Base-by-base conservation (phyloP, 2,329 filamentous ascomycete genomes). In the Aureobasidium sp. region DNA sequence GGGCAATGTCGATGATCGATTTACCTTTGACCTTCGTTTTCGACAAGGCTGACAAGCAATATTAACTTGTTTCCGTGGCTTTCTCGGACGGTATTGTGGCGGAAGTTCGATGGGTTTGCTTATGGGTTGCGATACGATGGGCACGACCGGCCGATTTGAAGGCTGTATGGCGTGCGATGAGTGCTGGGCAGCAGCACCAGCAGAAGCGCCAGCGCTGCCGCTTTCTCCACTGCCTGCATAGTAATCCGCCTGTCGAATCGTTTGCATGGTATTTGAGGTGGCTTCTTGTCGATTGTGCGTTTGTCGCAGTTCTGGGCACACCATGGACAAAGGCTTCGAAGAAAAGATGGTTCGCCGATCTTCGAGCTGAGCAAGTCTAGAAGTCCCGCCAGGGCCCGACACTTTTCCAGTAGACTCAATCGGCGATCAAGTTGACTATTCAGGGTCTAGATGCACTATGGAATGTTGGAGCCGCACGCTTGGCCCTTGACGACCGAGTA, bases 41-140 rank as follows among this genome's bases (percentile, higher is more conserved):
- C 60, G 50, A 64, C 60, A 64, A 11, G 60, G 40, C 42, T 64
- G 60, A 47, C 60, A 64, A 18, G 60, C 60, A 33, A 64, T 29
- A 27, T 54, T 64, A 29, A 64, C 60, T 31, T 64, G 60, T 64
- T 64, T 64, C 29, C 60, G 60, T 47, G 60, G 60, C 50, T 64
- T 64, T 18, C 60, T 20, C 7, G 60, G 60, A 13, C 60, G 60
- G 31, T 64, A 55, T 55, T 64, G 60, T 54, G 60, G 60, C 29
- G 60, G 60, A 25, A 64, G 20, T 25, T 64, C 50, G 31, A 64
- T 42, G 40, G 60, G 60, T 43, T 55, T 64, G 50, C 60, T 64
- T 29, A 64, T 18, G 15, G 60, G 60, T 36, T 64, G 60, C 25
- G 60, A 54, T 27, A 64, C 40, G 10, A 64, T 64, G 38, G 60